Percentiles rank a stretch among this genome's conserved stretches.
These are phyloP conservation scores for Paramecium octaurelia DNA, from an alignment of 73 alveolate genomes.

Conservation along the genomic window DNA sequence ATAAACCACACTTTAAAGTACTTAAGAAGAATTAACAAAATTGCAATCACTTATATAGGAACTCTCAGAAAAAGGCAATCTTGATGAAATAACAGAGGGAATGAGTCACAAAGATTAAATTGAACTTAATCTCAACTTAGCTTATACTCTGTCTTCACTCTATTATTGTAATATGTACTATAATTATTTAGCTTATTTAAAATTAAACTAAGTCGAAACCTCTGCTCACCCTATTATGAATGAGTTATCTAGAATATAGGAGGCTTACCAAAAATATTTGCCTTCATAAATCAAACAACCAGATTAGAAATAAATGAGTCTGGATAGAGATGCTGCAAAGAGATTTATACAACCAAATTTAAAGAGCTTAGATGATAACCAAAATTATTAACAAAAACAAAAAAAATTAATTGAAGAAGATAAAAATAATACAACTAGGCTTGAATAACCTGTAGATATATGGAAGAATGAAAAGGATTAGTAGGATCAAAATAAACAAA, in stretches of 20 bases:
- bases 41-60: neutral
- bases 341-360: neutral
- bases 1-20: conserved; percentile 1
- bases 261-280: neutral
- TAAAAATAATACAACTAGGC: neutral
- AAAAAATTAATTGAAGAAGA: conserved; percentile 1
- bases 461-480: conserved; percentile 31
- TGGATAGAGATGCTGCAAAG: conserved; percentile 7
- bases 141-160: conserved; percentile 22
- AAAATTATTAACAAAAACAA: neutral
- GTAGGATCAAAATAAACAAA: neutral
- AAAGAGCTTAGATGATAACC: neutral
- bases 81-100: neutral
- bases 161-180: neutral
- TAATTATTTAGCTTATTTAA: neutral
- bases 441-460: neutral
- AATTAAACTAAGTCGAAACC: neutral
- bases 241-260: neutral
- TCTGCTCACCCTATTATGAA: neutral
- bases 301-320: neutral
- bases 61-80: neutral
- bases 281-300: neutral
- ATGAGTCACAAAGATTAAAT: neutral
- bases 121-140: conserved; percentile 31
- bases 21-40: neutral